Base-by-base conservation (phyloP, 1,139 yeast species). In the Hansenula lynferdii region DNA sequence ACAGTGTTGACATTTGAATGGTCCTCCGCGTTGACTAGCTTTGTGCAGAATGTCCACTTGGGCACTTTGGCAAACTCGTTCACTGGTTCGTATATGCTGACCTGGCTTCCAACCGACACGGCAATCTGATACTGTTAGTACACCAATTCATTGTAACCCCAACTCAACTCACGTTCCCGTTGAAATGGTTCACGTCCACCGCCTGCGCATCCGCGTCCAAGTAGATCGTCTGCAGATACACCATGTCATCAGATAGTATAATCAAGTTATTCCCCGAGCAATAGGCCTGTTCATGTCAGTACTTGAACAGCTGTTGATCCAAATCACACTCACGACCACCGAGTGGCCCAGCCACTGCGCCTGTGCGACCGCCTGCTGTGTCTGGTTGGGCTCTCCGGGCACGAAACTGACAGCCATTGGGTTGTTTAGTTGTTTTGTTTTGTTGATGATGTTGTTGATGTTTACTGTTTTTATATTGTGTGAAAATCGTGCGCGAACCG, bases 201-300 rank as follows among this genome's bases (percentile, higher is more conserved):
- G 86, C 77, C 12, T 56, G 53, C 8, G 94, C 83, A 54, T 87
- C 96, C 1, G 65, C 48, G 8, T 76, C 79, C 18, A 87, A 65
- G 50, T 85, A 85, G 1, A 89, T 65, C 0, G 96, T 89, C 56
- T 90, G 97, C 19, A 89, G 62, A 47, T 82, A 63, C 28, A 62
- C 61, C 39, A 69, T 63, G 31, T 71, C 63, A 43, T 74, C 70
- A 8, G 80, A 67, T 6, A 78, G 56, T 9, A 89, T 71, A 33
- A 89, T 83, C 49, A 90, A 64, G 57, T 87, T 89, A 61, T 89
- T 87, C 1, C 96, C 97, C 2, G 96, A 85, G 39, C 92, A 85
- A 56, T 90, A 90, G 0, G 80, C 82, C 63, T 62, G 20, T n/a
- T n/a, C n/a, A n/a, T n/a, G n/a, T n/a, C n/a, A n/a, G n/a, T n/a